Evolutionary conservation across 768 basidiomycete species (phyloP), one percentile per base, ranked within the genome.

Genomic region (Dioszegia crocea): DNA sequence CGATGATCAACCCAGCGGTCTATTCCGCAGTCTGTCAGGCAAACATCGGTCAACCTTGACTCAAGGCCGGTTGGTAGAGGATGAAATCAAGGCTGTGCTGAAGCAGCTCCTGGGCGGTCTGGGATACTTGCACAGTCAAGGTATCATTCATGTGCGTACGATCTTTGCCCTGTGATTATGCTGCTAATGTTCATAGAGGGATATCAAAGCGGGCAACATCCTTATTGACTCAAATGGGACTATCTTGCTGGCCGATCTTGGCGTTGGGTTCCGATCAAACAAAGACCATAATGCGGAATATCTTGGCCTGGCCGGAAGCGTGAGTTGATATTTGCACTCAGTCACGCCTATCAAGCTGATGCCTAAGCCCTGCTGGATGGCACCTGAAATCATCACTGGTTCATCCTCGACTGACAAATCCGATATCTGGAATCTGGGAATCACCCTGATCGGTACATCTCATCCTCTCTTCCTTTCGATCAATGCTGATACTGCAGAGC

Each of bases 391-490:
- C 23, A 88, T 97, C 46, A 83, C 87, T 65, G 88, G 91, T 49
- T 83, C 83, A 64, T 83, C 84, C 56, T 94, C 93, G 74, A 91
- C 93, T 54, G 56, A 65, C 1, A 75, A 86, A 63, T 90, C 90
- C 19, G 93, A 97, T 71, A 92, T 97, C 58, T 97, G 92, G 91
- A 91, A 89, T 58, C 88, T 96, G 74, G 93, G 90, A 12, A 92
- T 97, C 59, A 94, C 91, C n/a, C 88, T 91, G 16, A 79, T 96
- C 45, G 69, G 69, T 71, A n/a, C 38, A 63, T 50, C n/a, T 46
- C 16, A 17, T 2, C 29, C 2, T 14, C 46, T 41, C 0, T 17
- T 2, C n/a, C 23, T 53, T 14, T 36, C 6, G 16, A 24, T 11
- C 1, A 14, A 16, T 31, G 39, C 60, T 56, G 55, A 52, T 19